Conservation (phyloP, 768 basidiomycete species). For the Pleurotus pulmonarius region DNA sequence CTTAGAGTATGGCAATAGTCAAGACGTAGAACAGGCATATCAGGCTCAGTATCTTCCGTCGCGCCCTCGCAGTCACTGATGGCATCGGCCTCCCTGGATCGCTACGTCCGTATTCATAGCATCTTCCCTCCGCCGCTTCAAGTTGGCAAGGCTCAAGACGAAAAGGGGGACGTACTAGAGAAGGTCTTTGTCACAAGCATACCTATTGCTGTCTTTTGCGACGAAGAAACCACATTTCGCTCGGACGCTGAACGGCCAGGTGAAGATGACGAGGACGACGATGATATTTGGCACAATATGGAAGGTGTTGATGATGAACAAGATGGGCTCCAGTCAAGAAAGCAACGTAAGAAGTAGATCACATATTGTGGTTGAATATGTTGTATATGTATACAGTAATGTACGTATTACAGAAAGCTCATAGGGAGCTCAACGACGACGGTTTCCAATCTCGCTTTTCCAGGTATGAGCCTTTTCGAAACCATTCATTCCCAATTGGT, state of each 20-base stretch:
- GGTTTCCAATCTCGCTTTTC: constrained; percentile 75
- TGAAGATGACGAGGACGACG: constrained; percentile 35
- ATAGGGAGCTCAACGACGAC: constrained; percentile 14
- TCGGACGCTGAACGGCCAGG: constrained; percentile 11
- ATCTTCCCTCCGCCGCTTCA: constrained; percentile 46
- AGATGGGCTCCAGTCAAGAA: constrained; percentile 17
- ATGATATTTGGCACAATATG: constrained; percentile 71
- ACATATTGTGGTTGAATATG: constrained; percentile 9
- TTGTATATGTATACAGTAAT: background rate
- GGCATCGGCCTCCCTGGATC: constrained; percentile 64
- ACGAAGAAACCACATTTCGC: constrained; percentile 24
- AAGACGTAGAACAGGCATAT: constrained; percentile 43
- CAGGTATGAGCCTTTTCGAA: constrained; percentile 89
- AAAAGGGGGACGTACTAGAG: constrained; percentile 57
- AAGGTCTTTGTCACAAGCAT: constrained; percentile 60
- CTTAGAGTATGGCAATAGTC: too few relatives aligned
- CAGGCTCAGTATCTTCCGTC: constrained; percentile 66
- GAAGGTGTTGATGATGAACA: constrained; percentile 42
- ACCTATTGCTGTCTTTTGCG: constrained; percentile 67
- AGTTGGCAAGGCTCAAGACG: constrained; percentile 46
- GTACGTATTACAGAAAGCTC: background rate
- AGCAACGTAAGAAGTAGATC: constrained; percentile 13
- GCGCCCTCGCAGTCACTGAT: constrained; percentile 51
- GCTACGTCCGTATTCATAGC: constrained; percentile 68
- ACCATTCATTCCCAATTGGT: constrained; percentile 75